These are phyloP conservation scores for Coprinopsis marcescibilis DNA, from an alignment of 768 basidiomycete species.

Conservation along the genomic window DNA sequence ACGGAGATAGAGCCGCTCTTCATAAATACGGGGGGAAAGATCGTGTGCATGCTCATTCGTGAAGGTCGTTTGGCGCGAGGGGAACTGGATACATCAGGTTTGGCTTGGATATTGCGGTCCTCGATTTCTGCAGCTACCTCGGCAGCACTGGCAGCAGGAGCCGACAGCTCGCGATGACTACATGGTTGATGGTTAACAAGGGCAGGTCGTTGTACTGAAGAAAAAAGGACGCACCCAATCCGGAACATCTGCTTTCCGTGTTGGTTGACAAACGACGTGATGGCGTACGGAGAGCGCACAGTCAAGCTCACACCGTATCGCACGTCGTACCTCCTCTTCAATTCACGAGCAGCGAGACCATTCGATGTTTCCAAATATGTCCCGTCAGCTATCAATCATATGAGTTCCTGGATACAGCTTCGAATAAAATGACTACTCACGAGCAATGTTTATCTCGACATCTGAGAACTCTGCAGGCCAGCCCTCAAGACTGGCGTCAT, in stretches of 20 bases:
- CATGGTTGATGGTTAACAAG: constrained; percentile 3
- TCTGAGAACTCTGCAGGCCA: constrained; percentile 45
- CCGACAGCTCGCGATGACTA: constrained; percentile 56
- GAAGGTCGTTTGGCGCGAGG: constrained; percentile 45
- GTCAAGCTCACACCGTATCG: constrained; percentile 58
- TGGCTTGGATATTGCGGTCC: constrained; percentile 32
- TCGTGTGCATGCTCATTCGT: constrained; percentile 58
- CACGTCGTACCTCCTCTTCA: constrained; percentile 74
- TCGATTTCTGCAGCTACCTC: constrained; percentile 49
- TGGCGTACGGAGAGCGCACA: constrained; percentile 71
- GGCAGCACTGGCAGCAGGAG: constrained; percentile 49
- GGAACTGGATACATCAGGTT: constrained; percentile 30
- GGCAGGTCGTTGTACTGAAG: constrained; percentile 1
- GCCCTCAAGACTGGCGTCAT: constrained; percentile 29
- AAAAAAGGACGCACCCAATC: constrained; percentile 52
- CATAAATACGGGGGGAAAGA: constrained; percentile 43
- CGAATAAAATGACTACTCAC: constrained; percentile 33
- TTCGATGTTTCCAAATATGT: constrained; percentile 79
- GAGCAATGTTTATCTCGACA: constrained; percentile 55
- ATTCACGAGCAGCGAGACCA: constrained; percentile 65
- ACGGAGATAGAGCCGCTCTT: constrained; percentile 28
- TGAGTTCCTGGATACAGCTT: constrained; percentile 10
- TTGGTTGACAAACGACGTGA: constrained; percentile 79
- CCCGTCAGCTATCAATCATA: constrained; percentile 46
- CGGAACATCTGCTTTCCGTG: constrained; percentile 75